A percentile compares a stretch with the other conserved stretches of the same genome.
Conservation (phyloP, 345 rosid genomes). For the Rhizophora mangle region DNA sequence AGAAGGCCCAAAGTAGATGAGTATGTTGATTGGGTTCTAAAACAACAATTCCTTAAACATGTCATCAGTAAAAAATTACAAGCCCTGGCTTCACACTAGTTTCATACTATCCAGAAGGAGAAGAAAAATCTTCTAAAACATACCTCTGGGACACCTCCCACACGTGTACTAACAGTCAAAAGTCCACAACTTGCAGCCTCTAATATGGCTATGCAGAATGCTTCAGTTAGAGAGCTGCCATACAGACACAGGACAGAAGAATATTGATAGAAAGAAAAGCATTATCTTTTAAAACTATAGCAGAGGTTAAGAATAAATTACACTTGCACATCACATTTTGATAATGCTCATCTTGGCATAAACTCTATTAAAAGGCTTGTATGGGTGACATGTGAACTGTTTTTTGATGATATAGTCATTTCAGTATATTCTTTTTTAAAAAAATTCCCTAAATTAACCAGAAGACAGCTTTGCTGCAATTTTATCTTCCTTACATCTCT, state of each 20-base stretch:
- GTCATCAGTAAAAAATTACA: not conserved
- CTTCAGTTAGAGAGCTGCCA: conserved; percentile 94
- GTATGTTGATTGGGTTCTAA: not conserved
- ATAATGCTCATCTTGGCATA: too few species aligned
- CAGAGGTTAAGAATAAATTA: too few species aligned
- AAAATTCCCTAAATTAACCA: too few species aligned
- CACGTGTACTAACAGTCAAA: conserved; percentile 89
- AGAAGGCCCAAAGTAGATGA: not conserved
- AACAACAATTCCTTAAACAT: conserved; percentile 2
- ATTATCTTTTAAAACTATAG: too few species aligned
- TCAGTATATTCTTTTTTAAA: too few species aligned
- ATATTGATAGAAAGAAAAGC: not conserved
- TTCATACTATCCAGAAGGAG: not conserved
- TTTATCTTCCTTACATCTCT: too few species aligned
- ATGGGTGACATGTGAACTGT: too few species aligned
- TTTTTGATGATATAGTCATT: too few species aligned
- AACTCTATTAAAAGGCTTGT: too few species aligned
- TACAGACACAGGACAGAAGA: not conserved
- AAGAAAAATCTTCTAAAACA: conserved; percentile 19
- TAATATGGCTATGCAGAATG: conserved; percentile 95
- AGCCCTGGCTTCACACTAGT: not conserved
- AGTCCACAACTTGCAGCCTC: conserved; percentile 99
- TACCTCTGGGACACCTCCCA: conserved; percentile 98
- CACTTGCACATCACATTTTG: too few species aligned
- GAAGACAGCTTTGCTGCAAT: too few species aligned